Base-by-base conservation (phyloP, 768 basidiomycete genomes). In the Collybiopsis confluens region DNA sequence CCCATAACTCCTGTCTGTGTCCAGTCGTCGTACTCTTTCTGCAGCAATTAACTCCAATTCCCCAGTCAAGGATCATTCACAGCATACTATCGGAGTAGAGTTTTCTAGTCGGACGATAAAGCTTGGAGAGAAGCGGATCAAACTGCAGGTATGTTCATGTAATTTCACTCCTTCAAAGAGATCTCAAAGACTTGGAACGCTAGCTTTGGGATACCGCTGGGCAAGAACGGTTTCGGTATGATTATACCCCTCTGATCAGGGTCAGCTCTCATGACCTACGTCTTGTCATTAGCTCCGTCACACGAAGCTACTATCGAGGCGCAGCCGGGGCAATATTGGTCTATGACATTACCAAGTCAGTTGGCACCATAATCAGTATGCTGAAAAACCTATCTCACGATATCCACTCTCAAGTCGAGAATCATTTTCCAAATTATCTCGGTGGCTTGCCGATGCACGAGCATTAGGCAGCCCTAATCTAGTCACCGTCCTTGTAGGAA, bases 81-180 rank as follows among this genome's bases (percentile, higher is more conserved):
- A 95, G 71, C 97, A 98, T 68, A 98, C 97, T 13, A 98, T 99
- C 55, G 97, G 96, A 9, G 97, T 99, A 26, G 97, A 98, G 65
- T 98, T 99, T 67, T 93, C 93, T 16, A 96, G 93, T 65, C 78
- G 94, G 60, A 94, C 93, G 0, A 83, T 99, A 56, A 88, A 88
- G 63, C 78, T 98, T 21, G 95, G 91, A 48, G 94, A 97, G 76
- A 92, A 93, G 72, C 82, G 88, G 59, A 92, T 97, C 60, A 98
- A 97, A 69, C 79, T 98, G 36, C 96, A 98, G 83, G 94, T 93
- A 43, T 58, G 80, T 62, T 13, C 45, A 48, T 50, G 11, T 9
- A 37, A 54, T 35, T 52, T 55, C 45, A 26, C 27, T 57, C 18
- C 41, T 30, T 40, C 43, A 52, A 61, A 55, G 62, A 48, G 55